A percentile compares a stretch with the other conserved stretches of the same genome.
Evolutionary conservation across 768 basidiomycete genomes (phyloP).

Genomic region (Pulveroboletus sp.): DNA sequence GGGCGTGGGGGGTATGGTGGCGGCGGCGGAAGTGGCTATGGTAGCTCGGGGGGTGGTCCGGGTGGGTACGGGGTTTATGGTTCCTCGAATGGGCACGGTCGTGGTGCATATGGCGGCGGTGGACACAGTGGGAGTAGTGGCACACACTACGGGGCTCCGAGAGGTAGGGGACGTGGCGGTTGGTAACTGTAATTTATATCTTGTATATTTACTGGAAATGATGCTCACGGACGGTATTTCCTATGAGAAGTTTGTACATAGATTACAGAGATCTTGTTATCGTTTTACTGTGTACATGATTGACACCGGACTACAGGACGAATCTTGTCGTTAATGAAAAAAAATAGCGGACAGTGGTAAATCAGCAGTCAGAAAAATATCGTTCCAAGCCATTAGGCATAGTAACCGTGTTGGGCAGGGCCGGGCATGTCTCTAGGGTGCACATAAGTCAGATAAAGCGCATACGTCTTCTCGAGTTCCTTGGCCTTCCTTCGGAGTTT

Average conservation of each 20-base stretch:
- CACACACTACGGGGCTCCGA: slow-evolving; percentile 24
- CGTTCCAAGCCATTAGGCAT: slow-evolving; percentile 12
- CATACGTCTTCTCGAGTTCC: slow-evolving; percentile 60
- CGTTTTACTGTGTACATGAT: slow-evolving; percentile 17
- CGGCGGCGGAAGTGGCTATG: slow-evolving; percentile 13
- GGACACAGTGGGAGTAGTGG: slow-evolving; percentile 21
- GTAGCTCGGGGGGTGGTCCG: slow-evolving; percentile 15
- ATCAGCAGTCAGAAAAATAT: not conserved
- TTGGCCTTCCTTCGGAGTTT: slow-evolving; percentile 57
- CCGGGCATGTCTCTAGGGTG: slow-evolving; percentile 31
- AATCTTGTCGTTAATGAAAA: not conserved
- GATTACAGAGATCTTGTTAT: slow-evolving; percentile 2
- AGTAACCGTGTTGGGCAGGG: slow-evolving; percentile 26
- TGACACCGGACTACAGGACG: slow-evolving; percentile 1
- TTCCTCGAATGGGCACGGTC: slow-evolving; percentile 24
- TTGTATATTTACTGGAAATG: slow-evolving; percentile 19
- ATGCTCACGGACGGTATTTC: slow-evolving; percentile 7
- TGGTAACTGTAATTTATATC: slow-evolving; percentile 37
- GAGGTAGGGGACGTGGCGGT: slow-evolving; percentile 52
- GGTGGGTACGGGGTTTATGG: slow-evolving; percentile 36
- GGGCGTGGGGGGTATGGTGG: slow-evolving; percentile 28
- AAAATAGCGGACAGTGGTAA: not conserved
- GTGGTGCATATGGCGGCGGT: slow-evolving; percentile 41
- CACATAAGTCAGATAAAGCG: slow-evolving; percentile 59
- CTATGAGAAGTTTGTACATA: slow-evolving; percentile 2